These are phyloP conservation scores for Glaciozyma antarctica DNA, from an alignment of 768 basidiomycete genomes.

Conservation along the genomic window DNA sequence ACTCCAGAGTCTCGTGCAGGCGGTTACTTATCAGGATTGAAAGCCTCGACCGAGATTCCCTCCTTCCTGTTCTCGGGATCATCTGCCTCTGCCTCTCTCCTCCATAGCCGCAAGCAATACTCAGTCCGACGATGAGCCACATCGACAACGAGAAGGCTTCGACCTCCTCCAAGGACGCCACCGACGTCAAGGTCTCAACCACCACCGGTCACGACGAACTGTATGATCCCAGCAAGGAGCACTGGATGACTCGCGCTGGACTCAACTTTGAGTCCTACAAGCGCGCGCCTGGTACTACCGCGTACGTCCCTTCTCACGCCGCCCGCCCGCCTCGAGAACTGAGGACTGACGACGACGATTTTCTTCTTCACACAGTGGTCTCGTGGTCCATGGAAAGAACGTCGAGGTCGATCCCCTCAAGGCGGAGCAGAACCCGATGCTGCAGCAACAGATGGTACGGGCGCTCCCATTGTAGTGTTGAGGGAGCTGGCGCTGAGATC, in stretches of 20 bases:
- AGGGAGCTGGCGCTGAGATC: background rate
- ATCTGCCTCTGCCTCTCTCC: too few species aligned
- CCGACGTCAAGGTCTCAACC: too few species aligned
- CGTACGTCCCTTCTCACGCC: slow-evolving; percentile 20
- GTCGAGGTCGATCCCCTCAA: slow-evolving; percentile 24
- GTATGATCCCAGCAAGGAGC: slow-evolving; percentile 40
- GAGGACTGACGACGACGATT: too few species aligned
- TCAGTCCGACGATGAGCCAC: too few species aligned
- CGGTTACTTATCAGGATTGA: too few species aligned
- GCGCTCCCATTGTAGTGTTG: too few species aligned
- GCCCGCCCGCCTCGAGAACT: background rate
- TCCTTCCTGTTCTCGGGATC: too few species aligned
- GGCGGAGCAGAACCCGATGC: slow-evolving; percentile 33
- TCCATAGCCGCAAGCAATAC: too few species aligned
- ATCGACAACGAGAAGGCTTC: background rate
- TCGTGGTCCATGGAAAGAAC: slow-evolving; percentile 8
- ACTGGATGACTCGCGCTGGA: slow-evolving; percentile 37
- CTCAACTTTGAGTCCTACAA: slow-evolving; percentile 41
- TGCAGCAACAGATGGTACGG: slow-evolving; percentile 41
- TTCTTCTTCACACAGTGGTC: too few species aligned
- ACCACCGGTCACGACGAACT: slow-evolving; percentile 6
- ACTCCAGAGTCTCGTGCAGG: too few species aligned
- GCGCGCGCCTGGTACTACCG: slow-evolving; percentile 40
- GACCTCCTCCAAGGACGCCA: background rate
- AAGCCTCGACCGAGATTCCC: too few species aligned